Percentiles rank a stretch among this genome's conserved stretches.
phyloP scores from a whole-genome alignment of 768 basidiomycete species.

The Coprinopsis sp. region DNA sequence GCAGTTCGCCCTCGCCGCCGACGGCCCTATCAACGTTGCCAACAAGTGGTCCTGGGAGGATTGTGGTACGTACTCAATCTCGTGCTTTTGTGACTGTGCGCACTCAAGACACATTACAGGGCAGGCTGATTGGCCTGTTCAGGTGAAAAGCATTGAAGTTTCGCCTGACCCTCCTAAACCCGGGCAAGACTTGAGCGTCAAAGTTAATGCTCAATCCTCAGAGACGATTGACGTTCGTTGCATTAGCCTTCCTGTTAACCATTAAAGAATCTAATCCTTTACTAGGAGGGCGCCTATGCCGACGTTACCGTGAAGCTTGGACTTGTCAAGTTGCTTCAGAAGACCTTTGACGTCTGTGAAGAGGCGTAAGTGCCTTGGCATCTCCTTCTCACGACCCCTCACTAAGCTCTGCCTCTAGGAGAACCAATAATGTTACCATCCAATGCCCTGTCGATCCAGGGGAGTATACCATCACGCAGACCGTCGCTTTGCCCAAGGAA shows the following conservation, averaged over 20 bases:
- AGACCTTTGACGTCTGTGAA: conserved; percentile 83
- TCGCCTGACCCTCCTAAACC: conserved; percentile 87
- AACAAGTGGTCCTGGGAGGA: conserved; percentile 61
- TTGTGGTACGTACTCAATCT: conserved; percentile 60
- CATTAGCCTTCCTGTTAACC: background rate
- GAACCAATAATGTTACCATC: conserved; percentile 66
- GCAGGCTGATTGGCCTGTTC: conserved; percentile 37
- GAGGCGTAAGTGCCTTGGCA: conserved; percentile 70
- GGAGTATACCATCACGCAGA: conserved; percentile 69
- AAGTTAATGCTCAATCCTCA: conserved; percentile 56
- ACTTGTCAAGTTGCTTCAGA: conserved; percentile 79
- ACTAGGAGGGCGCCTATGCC: conserved; percentile 85
- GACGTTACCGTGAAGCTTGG: conserved; percentile 94
- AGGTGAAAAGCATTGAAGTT: conserved; percentile 67
- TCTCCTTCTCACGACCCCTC: background rate
- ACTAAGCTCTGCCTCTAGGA: conserved; percentile 37
- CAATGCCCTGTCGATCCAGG: conserved; percentile 83
- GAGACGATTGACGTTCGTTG: conserved; percentile 59
- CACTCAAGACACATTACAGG: conserved; percentile 37
- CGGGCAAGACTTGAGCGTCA: conserved; percentile 85
- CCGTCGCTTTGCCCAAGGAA: conserved; percentile 83
- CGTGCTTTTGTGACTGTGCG: background rate
- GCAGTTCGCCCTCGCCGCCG: conserved; percentile 17
- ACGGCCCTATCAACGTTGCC: conserved; percentile 25
- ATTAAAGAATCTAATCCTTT: background rate